These are phyloP conservation scores for Plasmodium yoelii DNA, from an alignment of 169 alveolate species.

Conservation along the genomic window DNA sequence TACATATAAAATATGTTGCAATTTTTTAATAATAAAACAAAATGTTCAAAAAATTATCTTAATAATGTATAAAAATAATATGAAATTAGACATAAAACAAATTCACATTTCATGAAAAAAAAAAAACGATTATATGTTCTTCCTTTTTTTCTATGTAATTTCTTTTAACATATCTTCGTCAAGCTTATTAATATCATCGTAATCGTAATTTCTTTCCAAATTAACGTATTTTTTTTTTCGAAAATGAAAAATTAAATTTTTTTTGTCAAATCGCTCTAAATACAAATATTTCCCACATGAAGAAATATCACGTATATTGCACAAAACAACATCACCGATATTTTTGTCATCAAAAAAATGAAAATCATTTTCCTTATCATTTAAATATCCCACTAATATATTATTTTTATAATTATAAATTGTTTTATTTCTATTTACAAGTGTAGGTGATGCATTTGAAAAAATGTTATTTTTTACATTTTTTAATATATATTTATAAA, in stretches of 20 bases:
- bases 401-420: constrained; percentile 72
- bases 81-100: no score
- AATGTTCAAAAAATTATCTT: no score
- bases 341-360: constrained; percentile 64
- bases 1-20: no score
- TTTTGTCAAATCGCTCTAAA: constrained; percentile 46
- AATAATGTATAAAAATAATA: no score
- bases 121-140: no score
- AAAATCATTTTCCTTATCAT: constrained; percentile 74
- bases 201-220: constrained; percentile 57
- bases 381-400: constrained; percentile 50
- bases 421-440: constrained; percentile 11
- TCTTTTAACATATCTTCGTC: constrained; percentile 30
- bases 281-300: constrained; percentile 65
- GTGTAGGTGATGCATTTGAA: constrained; percentile 7
- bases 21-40: no score
- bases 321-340: constrained; percentile 61
- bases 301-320: constrained; percentile 59
- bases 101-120: no score
- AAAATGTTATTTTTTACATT: constrained; percentile 28
- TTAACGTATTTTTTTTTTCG: constrained; percentile 62
- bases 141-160: constrained; percentile 10
- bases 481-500: constrained; percentile 23
- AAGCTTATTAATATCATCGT: constrained; percentile 45
- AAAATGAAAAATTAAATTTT: constrained; percentile 55